Conservation (phyloP, 306 rosid genomes). For the Rubus parviflorus region DNA sequence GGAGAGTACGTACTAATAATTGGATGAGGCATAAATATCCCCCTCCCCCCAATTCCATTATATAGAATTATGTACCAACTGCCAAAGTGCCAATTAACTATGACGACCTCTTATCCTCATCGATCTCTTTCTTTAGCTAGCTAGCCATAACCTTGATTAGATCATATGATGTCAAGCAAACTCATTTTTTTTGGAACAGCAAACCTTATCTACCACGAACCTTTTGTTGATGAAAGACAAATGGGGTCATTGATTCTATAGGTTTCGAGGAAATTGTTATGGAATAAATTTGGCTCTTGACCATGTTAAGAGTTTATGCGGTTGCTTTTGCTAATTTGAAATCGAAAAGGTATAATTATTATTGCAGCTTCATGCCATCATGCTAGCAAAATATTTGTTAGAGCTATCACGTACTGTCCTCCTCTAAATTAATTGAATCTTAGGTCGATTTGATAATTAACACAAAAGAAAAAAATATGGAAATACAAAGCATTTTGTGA, state of each 20-base stretch:
- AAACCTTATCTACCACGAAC: background rate
- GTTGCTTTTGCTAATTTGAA: too few relatives aligned
- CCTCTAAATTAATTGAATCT: too few relatives aligned
- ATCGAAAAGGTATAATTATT: background rate
- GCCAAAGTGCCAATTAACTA: background rate
- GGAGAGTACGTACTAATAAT: background rate
- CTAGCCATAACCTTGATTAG: background rate
- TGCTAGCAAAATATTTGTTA: too few relatives aligned
- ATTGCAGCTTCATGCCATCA: too few relatives aligned
- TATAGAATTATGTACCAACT: background rate
- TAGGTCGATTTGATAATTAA: too few relatives aligned
- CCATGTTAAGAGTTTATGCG: background rate
- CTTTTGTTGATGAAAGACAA: background rate
- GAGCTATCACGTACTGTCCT: too few relatives aligned
- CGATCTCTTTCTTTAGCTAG: background rate
- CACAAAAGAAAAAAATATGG: too few relatives aligned
- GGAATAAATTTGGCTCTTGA: background rate
- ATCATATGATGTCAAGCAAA: constrained; percentile 8
- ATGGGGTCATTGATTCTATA: background rate
- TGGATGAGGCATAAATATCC: background rate
- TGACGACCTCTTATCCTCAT: constrained; percentile 16
- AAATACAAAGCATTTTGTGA: too few relatives aligned
- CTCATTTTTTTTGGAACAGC: background rate
- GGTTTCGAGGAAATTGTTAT: background rate
- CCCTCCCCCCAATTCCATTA: background rate